Percentiles rank a stretch among this genome's conserved stretches.
Evolutionary conservation across 345 rosid genomes (phyloP).

Genomic region (Boechera divaricarpa): DNA sequence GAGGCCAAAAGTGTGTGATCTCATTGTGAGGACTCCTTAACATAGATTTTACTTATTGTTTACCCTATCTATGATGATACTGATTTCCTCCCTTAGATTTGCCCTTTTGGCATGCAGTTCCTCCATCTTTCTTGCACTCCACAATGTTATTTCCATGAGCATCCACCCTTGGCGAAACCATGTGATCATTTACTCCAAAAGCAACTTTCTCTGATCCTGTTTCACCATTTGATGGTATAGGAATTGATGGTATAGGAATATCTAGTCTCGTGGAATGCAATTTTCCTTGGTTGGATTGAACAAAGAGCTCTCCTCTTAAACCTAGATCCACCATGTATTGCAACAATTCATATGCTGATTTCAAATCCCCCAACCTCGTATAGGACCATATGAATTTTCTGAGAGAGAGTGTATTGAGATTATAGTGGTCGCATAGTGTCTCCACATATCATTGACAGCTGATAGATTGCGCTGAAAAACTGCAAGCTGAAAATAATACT

Average conservation of each 20-base stretch:
- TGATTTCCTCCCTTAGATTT: too few species aligned
- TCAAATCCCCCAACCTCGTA: slow-evolving; percentile 66
- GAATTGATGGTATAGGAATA: slow-evolving; percentile 60
- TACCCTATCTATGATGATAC: too few species aligned
- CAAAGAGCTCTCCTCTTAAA: slow-evolving; percentile 45
- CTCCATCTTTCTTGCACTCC: slow-evolving; percentile 14
- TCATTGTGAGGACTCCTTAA: too few species aligned
- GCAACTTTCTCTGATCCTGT: slow-evolving; percentile 46
- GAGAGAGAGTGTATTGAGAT: slow-evolving; percentile 52
- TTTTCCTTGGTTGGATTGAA: slow-evolving; percentile 43
- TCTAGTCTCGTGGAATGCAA: slow-evolving; percentile 58
- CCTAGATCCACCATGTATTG: slow-evolving; percentile 74
- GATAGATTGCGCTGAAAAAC: slow-evolving; percentile 65
- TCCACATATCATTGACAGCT: slow-evolving; percentile 68
- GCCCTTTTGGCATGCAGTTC: too few species aligned
- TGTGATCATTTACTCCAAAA: slow-evolving; percentile 42
- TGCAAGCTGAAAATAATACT: slow-evolving; percentile 68
- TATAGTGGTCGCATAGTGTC: slow-evolving; percentile 67
- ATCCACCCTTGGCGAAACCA: slow-evolving; percentile 34
- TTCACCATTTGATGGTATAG: slow-evolving; percentile 42
- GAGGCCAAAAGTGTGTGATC: too few species aligned
- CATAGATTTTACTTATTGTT: too few species aligned
- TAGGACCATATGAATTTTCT: slow-evolving; percentile 69
- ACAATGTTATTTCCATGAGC: slow-evolving; percentile 36
- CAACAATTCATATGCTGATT: slow-evolving; percentile 69